Evolutionary conservation across 2,329 filamentous ascomycete genomes (phyloP).

Genomic region (Apiospora phragmitis): DNA sequence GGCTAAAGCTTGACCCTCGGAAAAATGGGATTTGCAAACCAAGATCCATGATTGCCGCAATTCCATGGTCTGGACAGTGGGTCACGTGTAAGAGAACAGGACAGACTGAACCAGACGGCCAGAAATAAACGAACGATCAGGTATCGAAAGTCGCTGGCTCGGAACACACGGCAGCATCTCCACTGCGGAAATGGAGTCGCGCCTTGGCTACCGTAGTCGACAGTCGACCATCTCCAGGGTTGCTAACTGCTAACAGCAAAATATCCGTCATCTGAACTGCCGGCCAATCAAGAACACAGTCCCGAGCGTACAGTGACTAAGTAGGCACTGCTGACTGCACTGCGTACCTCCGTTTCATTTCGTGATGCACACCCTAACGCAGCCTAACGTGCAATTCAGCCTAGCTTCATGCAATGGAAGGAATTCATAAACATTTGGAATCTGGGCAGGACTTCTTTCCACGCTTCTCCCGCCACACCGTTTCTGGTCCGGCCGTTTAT

Average conservation of each 20-base stretch:
- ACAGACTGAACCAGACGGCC: neutral
- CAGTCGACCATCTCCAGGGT: neutral
- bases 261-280: neutral
- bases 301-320: neutral
- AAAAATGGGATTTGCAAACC: neutral
- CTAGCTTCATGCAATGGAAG: slow-evolving; percentile 7
- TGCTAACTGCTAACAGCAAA: slow-evolving; percentile 2
- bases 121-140: neutral
- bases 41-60: slow-evolving; percentile 3
- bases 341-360: neutral
- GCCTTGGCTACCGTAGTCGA: slow-evolving; percentile 4
- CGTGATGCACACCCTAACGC: neutral
- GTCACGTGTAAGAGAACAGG: neutral
- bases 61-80: neutral
- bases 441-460: neutral
- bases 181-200: neutral
- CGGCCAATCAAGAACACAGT: neutral
- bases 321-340: too few species aligned
- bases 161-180: neutral
- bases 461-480: neutral
- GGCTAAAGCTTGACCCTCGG: neutral
- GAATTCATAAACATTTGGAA: neutral
- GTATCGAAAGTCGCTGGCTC: neutral
- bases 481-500: neutral
- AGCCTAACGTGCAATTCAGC: neutral